Conservation (phyloP, 345 rosid species). For the Corymbia maculata region DNA sequence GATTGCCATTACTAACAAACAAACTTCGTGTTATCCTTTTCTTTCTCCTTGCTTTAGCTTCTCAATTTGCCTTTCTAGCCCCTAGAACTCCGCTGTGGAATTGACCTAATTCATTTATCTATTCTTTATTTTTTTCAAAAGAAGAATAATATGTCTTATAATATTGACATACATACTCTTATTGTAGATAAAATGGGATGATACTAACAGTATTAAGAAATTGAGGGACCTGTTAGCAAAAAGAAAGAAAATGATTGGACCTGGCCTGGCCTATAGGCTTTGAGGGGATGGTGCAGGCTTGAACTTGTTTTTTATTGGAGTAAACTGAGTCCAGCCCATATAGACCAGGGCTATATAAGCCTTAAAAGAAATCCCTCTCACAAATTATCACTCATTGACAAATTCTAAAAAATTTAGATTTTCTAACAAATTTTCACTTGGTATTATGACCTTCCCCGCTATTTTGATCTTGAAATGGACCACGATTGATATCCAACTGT, state of each 20-base stretch:
- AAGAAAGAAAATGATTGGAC: background rate
- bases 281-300: background rate
- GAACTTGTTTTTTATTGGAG: background rate
- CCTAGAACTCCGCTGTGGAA: background rate
- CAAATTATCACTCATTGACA: background rate
- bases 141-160: background rate
- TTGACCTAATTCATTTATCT: background rate
- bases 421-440: background rate
- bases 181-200: background rate
- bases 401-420: background rate
- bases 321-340: background rate
- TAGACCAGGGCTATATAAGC: background rate
- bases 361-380: background rate
- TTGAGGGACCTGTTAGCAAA: background rate
- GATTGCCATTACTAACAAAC: conserved; percentile 51
- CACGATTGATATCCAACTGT: rapidly evolving
- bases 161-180: background rate
- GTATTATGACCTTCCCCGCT: rapidly evolving
- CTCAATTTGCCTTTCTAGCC: background rate
- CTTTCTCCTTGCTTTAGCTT: background rate
- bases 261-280: background rate
- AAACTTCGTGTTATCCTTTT: background rate
- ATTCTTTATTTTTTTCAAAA: background rate
- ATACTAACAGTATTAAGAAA: background rate
- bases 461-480: background rate